phyloP scores from a whole-genome alignment of 164 flowering plant genomes.

The Taxillus chinensis region DNA sequence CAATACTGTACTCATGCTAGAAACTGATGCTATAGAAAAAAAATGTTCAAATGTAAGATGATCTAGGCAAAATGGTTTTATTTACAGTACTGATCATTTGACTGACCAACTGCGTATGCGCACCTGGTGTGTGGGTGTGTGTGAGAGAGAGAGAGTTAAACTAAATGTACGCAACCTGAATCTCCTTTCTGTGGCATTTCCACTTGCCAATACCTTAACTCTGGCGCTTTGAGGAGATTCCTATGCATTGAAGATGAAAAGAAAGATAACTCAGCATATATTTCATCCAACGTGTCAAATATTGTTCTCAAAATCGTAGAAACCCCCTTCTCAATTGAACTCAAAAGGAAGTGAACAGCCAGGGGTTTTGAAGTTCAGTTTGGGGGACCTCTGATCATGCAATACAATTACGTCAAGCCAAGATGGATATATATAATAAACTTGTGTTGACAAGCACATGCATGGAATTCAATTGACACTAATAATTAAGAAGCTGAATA shows the following conservation, averaged over 20 bases:
- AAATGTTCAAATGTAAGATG: background rate
- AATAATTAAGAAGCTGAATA: too few species aligned
- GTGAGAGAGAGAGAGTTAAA: background rate
- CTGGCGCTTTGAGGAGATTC: slow-evolving; percentile 97
- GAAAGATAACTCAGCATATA: background rate
- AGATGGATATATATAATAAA: too few species aligned
- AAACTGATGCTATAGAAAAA: background rate
- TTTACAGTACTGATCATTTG: background rate
- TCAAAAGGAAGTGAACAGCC: too few species aligned
- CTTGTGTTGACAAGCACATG: too few species aligned
- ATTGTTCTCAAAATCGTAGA: too few species aligned
- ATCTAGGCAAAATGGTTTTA: too few species aligned
- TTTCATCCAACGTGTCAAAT: background rate
- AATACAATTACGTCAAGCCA: too few species aligned
- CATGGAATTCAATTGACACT: too few species aligned
- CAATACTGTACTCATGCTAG: background rate
- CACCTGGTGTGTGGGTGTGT: background rate
- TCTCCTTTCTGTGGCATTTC: slow-evolving; percentile 89
- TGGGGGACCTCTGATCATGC: too few species aligned
- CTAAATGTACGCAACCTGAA: slow-evolving; percentile 47
- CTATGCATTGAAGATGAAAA: slow-evolving; percentile 24
- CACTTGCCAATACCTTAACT: slow-evolving; percentile 94
- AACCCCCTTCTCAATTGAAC: too few species aligned
- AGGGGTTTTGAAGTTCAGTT: too few species aligned
- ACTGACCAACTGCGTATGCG: background rate